Conservation (phyloP, 208 protist genomes). For the Borovskyia barvae region DNA sequence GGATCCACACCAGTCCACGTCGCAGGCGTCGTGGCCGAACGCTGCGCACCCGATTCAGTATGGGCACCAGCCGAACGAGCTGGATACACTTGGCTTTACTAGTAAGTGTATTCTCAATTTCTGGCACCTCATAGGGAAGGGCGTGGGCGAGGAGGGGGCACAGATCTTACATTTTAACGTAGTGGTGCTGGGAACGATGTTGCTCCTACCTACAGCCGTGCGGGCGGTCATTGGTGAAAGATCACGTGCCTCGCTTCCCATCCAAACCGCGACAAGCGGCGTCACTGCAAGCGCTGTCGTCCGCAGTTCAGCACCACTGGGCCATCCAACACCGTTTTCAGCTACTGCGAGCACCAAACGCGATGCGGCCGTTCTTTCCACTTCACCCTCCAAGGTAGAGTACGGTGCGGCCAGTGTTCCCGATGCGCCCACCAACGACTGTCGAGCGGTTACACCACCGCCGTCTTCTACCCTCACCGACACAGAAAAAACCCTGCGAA, state of each 20-base stretch:
- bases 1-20: not conserved
- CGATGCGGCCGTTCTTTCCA: too few species aligned
- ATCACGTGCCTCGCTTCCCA: too few species aligned
- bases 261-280: too few species aligned
- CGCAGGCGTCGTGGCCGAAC: not conserved
- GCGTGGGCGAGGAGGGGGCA: conserved; percentile 12
- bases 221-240: conserved; percentile 15
- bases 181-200: conserved; percentile 18
- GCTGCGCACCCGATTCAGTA: not conserved
- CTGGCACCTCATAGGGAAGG: conserved; percentile 14
- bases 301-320: too few species aligned
- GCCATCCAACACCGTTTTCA: too few species aligned
- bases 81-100: not conserved
- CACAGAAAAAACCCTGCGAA: too few species aligned
- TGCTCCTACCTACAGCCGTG: conserved; percentile 17
- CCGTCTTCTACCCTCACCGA: too few species aligned
- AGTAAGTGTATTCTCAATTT: conserved; percentile 1
- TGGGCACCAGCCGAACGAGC: not conserved
- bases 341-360: too few species aligned
- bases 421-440: too few species aligned
- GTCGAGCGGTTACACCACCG: too few species aligned
- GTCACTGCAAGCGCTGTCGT: too few species aligned
- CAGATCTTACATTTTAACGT: conserved; percentile 25
- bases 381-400: too few species aligned
- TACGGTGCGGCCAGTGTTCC: not conserved